Conservation (phyloP, 2,329 filamentous ascomycete genomes). For the Pseudopithomyces chartarum region DNA sequence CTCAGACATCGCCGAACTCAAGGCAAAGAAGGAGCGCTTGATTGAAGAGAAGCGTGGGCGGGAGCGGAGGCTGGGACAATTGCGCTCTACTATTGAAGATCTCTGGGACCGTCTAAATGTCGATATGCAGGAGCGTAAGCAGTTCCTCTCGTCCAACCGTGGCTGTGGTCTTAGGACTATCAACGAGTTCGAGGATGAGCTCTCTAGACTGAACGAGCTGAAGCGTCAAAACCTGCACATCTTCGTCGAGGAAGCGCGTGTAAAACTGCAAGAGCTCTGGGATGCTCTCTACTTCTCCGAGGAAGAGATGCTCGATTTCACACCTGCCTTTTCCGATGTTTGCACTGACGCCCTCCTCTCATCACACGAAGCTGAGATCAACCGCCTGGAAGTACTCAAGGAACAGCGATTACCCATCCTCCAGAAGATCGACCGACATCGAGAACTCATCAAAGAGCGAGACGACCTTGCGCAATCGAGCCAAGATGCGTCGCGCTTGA, state of each 20-base stretch:
- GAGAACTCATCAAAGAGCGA: constrained; percentile 80
- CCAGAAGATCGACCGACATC: constrained; percentile 81
- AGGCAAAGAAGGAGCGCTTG: constrained; percentile 77
- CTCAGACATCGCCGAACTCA: constrained; percentile 77
- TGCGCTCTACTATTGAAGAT: constrained; percentile 77
- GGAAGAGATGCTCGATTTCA: constrained; percentile 98
- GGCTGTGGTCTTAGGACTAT: constrained; percentile 90
- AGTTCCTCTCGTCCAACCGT: constrained; percentile 83
- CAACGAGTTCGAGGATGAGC: constrained; percentile 94
- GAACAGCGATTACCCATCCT: constrained; percentile 88
- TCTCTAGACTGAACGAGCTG: constrained; percentile 83
- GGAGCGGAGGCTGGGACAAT: constrained; percentile 76
- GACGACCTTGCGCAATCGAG: constrained; percentile 88
- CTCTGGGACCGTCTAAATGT: constrained; percentile 89
- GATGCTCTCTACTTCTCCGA: constrained; percentile 92
- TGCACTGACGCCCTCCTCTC: constrained; percentile 95
- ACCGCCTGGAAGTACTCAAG: constrained; percentile 76
- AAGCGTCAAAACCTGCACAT: constrained; percentile 94
- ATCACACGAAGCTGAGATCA: constrained; percentile 91
- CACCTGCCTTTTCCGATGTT: constrained; percentile 94
- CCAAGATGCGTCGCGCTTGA: constrained; percentile 90
- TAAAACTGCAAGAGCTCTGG: constrained; percentile 92
- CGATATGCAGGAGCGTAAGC: constrained; percentile 80
- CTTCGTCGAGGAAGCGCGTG: constrained; percentile 93
- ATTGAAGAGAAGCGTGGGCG: constrained; percentile 85